Evolutionary conservation across 2,329 filamentous ascomycete genomes (phyloP), one percentile per base, ranked within the genome.

Genomic region (Apiospora kogelbergensis): DNA sequence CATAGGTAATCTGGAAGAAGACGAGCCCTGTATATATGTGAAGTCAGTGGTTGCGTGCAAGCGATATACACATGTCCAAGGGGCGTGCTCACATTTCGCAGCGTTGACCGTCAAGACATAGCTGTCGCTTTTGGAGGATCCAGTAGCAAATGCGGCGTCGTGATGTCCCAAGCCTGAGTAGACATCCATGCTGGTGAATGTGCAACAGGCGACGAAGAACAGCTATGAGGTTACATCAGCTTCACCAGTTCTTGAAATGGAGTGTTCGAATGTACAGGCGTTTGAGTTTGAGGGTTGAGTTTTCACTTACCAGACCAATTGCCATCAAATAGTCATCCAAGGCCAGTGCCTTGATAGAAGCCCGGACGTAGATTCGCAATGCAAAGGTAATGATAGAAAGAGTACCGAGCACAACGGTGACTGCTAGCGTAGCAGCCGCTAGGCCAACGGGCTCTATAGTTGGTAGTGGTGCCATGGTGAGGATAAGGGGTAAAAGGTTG

Each of bases 141-240:
- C 65, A 6, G 44, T 37, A 6, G 33, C 37, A 20, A 66, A 46
- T 4, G 33, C 44, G 22, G 24, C 65, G 42, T 66, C 65, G 1
- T 13, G 41, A 7, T 44, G 42, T 11, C 72, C 72, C 6, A 72
- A 24, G 9, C 72, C 71, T 5, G 70, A 70, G 53, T 69, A 63
- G 33, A 67, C 71, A 15, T 65, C 68, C 17, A 72, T 30, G 41
- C 22, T 10, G 10, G 22, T 44, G 9, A 70, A 48, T n/a, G 68
- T 33, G 48, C 70, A 70, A 24, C 65, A 70, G 26, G 63, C 42
- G n/a, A 73, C 33, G 60, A 68, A 73, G 24, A 66, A 45, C 13
- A 46, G 17, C 65, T 66, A 13, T 2, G 4, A 10, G 9, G 24
- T 2, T n/a, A 9, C 22, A n/a, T 1, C 6, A 37, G 13, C 2